Base-by-base conservation (phyloP, 1,139 yeast genomes). In the Torulaspora pretoriensis region DNA sequence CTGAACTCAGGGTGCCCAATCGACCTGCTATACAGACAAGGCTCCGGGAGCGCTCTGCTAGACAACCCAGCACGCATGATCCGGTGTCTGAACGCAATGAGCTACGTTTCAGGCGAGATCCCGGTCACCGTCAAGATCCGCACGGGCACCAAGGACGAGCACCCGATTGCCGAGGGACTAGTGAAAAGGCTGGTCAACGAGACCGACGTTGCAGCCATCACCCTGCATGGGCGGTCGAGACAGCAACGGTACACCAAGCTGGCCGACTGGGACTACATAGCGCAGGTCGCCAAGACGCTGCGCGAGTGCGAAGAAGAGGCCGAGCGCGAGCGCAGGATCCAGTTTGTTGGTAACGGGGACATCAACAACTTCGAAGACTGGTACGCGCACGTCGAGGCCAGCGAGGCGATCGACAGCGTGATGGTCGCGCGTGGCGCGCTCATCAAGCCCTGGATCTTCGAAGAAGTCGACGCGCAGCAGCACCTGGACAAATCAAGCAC, bases 391-490 rank as follows among this genome's bases (percentile, higher is more conserved):
- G 72, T 81, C 35, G 74, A 79, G 37, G 49, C 49, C 30, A 49
- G 55, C 32, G 78, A 78, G 28, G 86, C 88, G 13, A 81, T 90
- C 44, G 98, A 94, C 67, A 81, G 94, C 29, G 95, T 89, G 17
- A 92, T 94, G 97, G 90, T 94, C 45, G 98, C 98, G 2, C 78
- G 99, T 58, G 98, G 97, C 44, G 97, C 97, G 0, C 77, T 92
- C 54, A 90, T 94, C 64, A 92, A 94, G 68, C 99, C 99, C 38
- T 92, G 99, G 99, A 87, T 92, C 40, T 92, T 92, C 59, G 97
- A 94, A 69, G 99, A 92, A 68, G 80, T 94, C 43, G 94, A 90
- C 46, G 74, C 94, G 7, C 80, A 81, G 59, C 97, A 92, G 65
- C 83, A 89, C 62, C 68, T 92, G 53, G 99, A 92, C 67, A 94